These are phyloP conservation scores for Colletotrichum paranaense DNA, from an alignment of 2,329 filamentous ascomycete genomes.

Conservation along the genomic window DNA sequence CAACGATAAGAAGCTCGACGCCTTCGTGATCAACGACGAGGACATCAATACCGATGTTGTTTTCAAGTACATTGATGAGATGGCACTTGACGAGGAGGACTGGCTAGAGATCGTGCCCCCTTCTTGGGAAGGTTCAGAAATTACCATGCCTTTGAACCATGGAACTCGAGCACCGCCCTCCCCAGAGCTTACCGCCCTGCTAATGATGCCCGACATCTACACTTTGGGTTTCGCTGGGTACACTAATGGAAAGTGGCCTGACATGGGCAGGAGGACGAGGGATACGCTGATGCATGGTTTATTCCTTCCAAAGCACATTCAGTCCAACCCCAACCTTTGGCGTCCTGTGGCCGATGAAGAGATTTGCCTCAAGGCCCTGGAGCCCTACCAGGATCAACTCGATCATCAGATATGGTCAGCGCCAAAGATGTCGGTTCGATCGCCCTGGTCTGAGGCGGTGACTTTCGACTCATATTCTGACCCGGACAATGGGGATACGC, in stretches of 20 bases:
- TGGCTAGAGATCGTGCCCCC: slow-evolving; percentile 10
- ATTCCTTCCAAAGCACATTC: not conserved
- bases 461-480: not conserved
- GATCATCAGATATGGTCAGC: not conserved
- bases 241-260: not conserved
- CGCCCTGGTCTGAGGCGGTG: not conserved
- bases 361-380: not conserved
- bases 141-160: not conserved
- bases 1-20: not conserved
- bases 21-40: not conserved
- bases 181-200: not conserved
- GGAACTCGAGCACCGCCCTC: not conserved
- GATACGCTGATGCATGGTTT: not conserved
- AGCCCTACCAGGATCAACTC: not conserved
- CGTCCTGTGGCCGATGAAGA: not conserved
- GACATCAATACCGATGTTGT: not conserved
- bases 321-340: not conserved
- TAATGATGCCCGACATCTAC: slow-evolving; percentile 11
- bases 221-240: not conserved
- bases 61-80: not conserved
- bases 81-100: not conserved
- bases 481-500: fast-evolving
- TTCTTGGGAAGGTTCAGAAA: not conserved
- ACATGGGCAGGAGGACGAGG: fast-evolving
- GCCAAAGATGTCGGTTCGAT: not conserved